These are phyloP conservation scores for Cladophialophora psammophila DNA, from an alignment of 2,329 filamentous ascomycete species.

Conservation along the genomic window DNA sequence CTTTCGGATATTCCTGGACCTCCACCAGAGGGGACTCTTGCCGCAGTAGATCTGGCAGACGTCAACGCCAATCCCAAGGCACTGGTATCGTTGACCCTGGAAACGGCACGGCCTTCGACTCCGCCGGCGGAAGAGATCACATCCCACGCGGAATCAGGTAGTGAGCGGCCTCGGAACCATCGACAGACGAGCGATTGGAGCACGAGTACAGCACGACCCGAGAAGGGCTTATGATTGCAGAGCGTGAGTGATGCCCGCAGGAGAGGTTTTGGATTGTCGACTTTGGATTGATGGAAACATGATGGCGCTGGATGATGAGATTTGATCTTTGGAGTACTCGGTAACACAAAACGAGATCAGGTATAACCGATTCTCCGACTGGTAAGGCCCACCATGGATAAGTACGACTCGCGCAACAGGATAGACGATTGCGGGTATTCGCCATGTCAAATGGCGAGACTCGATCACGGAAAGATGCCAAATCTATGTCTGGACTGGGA, in stretches of 20 bases:
- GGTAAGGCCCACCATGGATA: not conserved
- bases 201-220: constrained; percentile 31
- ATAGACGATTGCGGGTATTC: no score
- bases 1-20: constrained; percentile 33
- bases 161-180: not conserved
- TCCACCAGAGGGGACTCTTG: constrained; percentile 25
- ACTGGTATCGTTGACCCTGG: constrained; percentile 15
- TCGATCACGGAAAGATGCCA: not conserved
- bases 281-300: not conserved
- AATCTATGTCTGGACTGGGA: not conserved
- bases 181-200: constrained; percentile 34
- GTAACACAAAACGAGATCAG: no score
- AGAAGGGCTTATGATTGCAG: not conserved
- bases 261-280: not conserved
- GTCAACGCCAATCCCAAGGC: constrained; percentile 17
- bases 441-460: not conserved
- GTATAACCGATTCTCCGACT: not conserved
- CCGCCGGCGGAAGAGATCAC: not conserved
- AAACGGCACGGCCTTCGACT: constrained; percentile 4
- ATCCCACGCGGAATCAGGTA: not conserved
- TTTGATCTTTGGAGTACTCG: not conserved
- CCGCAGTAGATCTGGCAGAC: constrained; percentile 16
- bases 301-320: not conserved
- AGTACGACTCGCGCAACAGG: not conserved
- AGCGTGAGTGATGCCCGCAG: not conserved